Percentiles rank a stretch among this genome's conserved stretches.
Evolutionary conservation across 2,329 filamentous ascomycete species (phyloP).

Genomic region (Ophiostoma pallidulum): DNA sequence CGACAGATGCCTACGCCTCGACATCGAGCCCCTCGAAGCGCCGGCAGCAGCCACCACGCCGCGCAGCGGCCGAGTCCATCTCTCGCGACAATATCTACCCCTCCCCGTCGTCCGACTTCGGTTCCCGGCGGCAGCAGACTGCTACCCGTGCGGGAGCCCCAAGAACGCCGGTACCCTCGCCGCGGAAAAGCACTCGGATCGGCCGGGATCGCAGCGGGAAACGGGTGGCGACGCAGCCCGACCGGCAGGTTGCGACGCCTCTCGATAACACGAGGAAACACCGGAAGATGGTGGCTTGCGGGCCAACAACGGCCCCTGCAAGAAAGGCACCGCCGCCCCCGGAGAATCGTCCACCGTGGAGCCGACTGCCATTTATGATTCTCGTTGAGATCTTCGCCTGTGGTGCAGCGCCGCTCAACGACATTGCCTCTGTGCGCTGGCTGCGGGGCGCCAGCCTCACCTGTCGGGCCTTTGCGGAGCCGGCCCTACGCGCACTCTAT

Average conservation of each 20-base stretch:
- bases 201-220: neutral
- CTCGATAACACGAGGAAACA: neutral
- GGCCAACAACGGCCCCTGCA: neutral
- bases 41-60: constrained; percentile 5
- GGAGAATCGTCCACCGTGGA: constrained; percentile 20
- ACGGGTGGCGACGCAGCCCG: neutral
- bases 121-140: neutral
- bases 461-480: constrained; percentile 59
- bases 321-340: neutral
- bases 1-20: neutral
- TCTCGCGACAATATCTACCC: constrained; percentile 4
- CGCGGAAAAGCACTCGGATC: neutral
- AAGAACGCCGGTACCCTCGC: neutral
- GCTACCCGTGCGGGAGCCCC: too few relatives aligned
- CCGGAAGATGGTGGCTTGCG: neutral
- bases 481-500: constrained; percentile 65
- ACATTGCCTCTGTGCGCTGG: constrained; percentile 42
- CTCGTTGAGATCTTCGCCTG: constrained; percentile 61
- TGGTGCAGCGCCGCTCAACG: constrained; percentile 50
- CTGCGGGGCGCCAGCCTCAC: constrained; percentile 53
- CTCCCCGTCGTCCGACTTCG: constrained; percentile 10
- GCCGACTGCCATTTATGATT: constrained; percentile 41
- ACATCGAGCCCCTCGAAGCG: neutral
- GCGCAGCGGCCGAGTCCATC: neutral
- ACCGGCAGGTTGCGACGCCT: neutral